These are phyloP conservation scores for Heliamphora pulchella DNA, from an alignment of 179 eudicot genomes.

Conservation along the genomic window DNA sequence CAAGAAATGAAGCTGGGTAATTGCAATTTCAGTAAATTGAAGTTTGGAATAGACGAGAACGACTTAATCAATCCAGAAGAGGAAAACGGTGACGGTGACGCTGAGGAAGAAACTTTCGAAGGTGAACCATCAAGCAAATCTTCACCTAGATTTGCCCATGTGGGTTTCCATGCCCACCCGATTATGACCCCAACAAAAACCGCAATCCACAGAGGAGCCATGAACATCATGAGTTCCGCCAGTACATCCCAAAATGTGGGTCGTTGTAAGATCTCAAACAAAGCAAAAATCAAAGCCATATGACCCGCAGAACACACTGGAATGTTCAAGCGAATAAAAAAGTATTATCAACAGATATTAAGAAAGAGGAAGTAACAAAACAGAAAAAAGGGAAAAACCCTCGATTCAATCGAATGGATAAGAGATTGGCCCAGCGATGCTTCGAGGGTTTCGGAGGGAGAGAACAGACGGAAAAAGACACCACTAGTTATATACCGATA, in stretches of 20 bases:
- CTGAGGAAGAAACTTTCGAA: not conserved
- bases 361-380: not conserved
- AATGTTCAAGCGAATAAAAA: not conserved
- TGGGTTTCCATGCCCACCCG: slow-evolving; percentile 60
- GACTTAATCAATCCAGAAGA: not conserved
- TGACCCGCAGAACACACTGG: not conserved
- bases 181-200: slow-evolving; percentile 42
- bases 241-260: slow-evolving; percentile 31
- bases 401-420: slow-evolving; percentile 25
- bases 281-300: slow-evolving; percentile 36
- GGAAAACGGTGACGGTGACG: not conserved
- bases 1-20: slow-evolving; percentile 29
- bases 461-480: too few relatives aligned
- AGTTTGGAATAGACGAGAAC: not conserved
- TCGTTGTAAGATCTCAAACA: slow-evolving; percentile 34
- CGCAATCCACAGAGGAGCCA: slow-evolving; percentile 44
- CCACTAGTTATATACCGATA: too few relatives aligned
- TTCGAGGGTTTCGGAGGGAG: too few relatives aligned
- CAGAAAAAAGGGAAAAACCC: slow-evolving; percentile 18
- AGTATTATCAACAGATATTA: not conserved
- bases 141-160: slow-evolving; percentile 26
- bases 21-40: slow-evolving; percentile 23
- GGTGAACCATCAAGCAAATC: slow-evolving; percentile 10
- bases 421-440: slow-evolving; percentile 15
- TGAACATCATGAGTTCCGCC: slow-evolving; percentile 26